Evolutionary conservation across 805 yeast species (phyloP).

Genomic region (Spencermartinsiella europaea): DNA sequence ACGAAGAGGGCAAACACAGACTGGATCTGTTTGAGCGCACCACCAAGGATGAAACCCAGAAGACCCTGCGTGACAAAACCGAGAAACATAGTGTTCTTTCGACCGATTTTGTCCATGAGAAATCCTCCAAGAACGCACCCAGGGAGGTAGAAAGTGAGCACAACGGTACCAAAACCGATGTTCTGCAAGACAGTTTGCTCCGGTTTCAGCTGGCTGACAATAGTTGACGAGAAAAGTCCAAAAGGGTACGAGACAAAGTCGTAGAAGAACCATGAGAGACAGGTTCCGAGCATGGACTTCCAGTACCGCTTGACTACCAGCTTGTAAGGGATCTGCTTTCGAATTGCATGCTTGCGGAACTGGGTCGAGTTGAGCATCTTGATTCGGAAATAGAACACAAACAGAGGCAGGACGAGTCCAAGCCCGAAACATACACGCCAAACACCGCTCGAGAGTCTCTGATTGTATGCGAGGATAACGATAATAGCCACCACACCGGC

Average conservation of each 20-base stretch:
- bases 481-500: slow-evolving; percentile 81
- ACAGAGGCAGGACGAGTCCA: slow-evolving; percentile 68
- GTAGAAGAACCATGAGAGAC: slow-evolving; percentile 83
- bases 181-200: slow-evolving; percentile 61
- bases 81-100: slow-evolving; percentile 61
- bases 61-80: slow-evolving; percentile 70
- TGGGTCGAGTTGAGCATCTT: slow-evolving; percentile 62
- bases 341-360: slow-evolving; percentile 61
- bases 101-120: slow-evolving; percentile 57
- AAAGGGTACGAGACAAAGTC: slow-evolving; percentile 85
- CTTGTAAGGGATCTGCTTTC: slow-evolving; percentile 52
- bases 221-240: slow-evolving; percentile 72
- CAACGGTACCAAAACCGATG: slow-evolving; percentile 83
- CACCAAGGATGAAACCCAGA: slow-evolving; percentile 38
- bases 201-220: slow-evolving; percentile 55
- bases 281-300: slow-evolving; percentile 65
- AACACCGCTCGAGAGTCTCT: slow-evolving; percentile 34
- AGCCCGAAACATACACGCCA: slow-evolving; percentile 74
- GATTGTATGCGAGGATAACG: slow-evolving; percentile 49
- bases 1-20: slow-evolving; percentile 61
- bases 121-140: slow-evolving; percentile 83
- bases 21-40: slow-evolving; percentile 47
- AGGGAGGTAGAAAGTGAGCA: slow-evolving; percentile 82
- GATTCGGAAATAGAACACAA: slow-evolving; percentile 66
- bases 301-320: slow-evolving; percentile 72